Evolutionary conservation across 495 filamentous ascomycete species (phyloP).

Genomic region (Aspergillus nanangensis): DNA sequence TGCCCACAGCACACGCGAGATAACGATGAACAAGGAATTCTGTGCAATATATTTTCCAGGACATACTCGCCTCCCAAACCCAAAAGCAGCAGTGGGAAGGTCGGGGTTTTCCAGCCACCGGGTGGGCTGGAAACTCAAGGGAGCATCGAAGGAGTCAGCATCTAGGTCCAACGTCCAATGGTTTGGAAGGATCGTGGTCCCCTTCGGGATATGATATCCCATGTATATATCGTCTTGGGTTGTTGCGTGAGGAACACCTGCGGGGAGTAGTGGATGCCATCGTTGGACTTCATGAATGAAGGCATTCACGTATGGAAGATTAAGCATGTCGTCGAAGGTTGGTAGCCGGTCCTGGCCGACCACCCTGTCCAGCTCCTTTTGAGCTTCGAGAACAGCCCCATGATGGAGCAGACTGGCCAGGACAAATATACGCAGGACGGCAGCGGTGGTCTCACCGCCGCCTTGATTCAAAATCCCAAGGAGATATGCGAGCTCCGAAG

Average conservation of each 20-base stretch:
- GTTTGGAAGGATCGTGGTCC: slow-evolving; percentile 42
- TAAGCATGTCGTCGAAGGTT: slow-evolving; percentile 41
- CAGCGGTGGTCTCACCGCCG: slow-evolving; percentile 31
- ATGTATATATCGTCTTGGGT: slow-evolving; percentile 52
- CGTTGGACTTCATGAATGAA: slow-evolving; percentile 58
- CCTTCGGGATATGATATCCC: slow-evolving; percentile 51
- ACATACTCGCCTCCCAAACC: slow-evolving; percentile 57
- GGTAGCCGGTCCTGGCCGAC: slow-evolving; percentile 36
- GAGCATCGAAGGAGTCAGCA: slow-evolving; percentile 28
- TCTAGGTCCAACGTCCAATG: slow-evolving; percentile 37
- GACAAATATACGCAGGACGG: slow-evolving; percentile 23
- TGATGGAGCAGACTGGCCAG: slow-evolving; percentile 21
- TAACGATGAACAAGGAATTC: slow-evolving; percentile 50
- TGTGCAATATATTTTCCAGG: slow-evolving; percentile 53
- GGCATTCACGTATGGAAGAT: slow-evolving; percentile 47
- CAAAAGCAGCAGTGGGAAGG: slow-evolving; percentile 53
- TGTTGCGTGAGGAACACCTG: slow-evolving; percentile 49
- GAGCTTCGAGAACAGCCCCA: slow-evolving; percentile 9
- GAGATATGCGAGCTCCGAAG: slow-evolving; percentile 23
- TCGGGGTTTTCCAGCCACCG: slow-evolving; percentile 31
- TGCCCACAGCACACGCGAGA: slow-evolving; percentile 57
- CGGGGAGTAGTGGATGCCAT: slow-evolving; percentile 55
- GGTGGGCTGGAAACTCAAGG: slow-evolving; percentile 33
- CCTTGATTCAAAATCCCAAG: slow-evolving; percentile 34
- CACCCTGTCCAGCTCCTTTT: slow-evolving; percentile 26